Conservation (phyloP, 169 alveolate genomes). For the Babesia ovis region DNA sequence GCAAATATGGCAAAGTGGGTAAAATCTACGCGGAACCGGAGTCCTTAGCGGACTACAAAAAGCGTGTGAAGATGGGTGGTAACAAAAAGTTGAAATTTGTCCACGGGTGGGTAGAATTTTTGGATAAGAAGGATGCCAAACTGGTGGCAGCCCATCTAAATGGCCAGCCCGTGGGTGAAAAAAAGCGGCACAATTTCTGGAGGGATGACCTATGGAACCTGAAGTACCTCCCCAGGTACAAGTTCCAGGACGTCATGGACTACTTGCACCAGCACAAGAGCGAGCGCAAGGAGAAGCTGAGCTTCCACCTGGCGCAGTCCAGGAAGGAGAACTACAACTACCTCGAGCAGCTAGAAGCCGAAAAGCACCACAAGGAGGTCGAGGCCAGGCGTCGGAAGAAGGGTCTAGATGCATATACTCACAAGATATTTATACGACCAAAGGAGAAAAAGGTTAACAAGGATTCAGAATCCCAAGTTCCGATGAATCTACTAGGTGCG, state of each 20-base stretch:
- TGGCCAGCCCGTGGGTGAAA: constrained; percentile 88
- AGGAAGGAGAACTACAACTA: constrained; percentile 50
- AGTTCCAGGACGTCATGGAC: constrained; percentile 79
- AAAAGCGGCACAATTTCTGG: constrained; percentile 85
- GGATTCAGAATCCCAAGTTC: constrained; percentile 21
- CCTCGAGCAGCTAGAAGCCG: constrained; percentile 65
- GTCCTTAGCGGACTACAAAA: constrained; percentile 31
- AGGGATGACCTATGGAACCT: constrained; percentile 90
- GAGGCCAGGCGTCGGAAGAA: constrained; percentile 7
- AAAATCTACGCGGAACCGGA: constrained; percentile 82
- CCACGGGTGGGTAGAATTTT: constrained; percentile 90
- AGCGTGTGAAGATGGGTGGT: constrained; percentile 62
- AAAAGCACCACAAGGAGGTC: constrained; percentile 35
- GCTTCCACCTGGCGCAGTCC: constrained; percentile 26
- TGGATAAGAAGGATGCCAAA: constrained; percentile 86
- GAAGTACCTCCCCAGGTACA: constrained; percentile 85
- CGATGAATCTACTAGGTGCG: constrained; percentile 44
- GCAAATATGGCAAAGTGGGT: constrained; percentile 78
- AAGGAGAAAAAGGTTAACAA: neutral
- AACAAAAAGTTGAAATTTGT: constrained; percentile 52
- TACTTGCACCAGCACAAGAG: constrained; percentile 36
- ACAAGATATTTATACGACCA: neutral
- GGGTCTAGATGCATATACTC: constrained; percentile 5
- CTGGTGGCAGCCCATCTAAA: constrained; percentile 84
- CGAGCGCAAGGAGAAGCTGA: constrained; percentile 60